Evolutionary conservation across 768 basidiomycete genomes (phyloP), one percentile per base, ranked within the genome.

Genomic region (Saitozyma sp.): DNA sequence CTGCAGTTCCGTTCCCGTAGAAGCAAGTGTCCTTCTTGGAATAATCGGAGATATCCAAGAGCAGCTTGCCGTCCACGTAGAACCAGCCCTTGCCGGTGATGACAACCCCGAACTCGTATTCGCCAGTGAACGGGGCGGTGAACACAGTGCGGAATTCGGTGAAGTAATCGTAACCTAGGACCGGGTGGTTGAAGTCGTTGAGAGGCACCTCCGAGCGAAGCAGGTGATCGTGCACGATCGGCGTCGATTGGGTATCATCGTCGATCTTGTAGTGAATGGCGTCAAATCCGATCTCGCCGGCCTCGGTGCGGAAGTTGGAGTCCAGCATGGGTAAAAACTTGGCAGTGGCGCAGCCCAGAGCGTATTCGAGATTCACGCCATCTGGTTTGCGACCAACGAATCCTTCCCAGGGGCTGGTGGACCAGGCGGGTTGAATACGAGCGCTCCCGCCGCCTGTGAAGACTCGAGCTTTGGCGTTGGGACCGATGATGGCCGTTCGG

Each of bases 21-120:
- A 89, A 84, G 9, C 89, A 82, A n/a, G n/a, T n/a, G n/a, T n/a
- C n/a, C 0, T 85, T 84, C 6, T 83, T 83, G 74, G 91, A 90
- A 45, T 85, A 84, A 9, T 87, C 88, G 87, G 88, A 90, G 79
- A 91, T 92, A 72, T 91, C 89, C 58, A 92, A 86, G 45, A 89
- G 82, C 17, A 89, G 82, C 58, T 87, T 80, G 13, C 85, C 88
- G 62, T 86, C 81, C 37, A 89, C 75, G 78, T 82, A 89, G 2
- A 90, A 79, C 74, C 80, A 82, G 84, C 40, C 63, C 75, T 82
- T 54, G 9, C 76, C 77, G 14, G 75, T 73, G 17, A 78, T 68
- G 43, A 65, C 67, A 38, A 56, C 85, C 2, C 83, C 83, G 48
- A 87, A 69, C 57, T 84, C 82, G 66, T 76, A 85, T 80, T 45